These are phyloP conservation scores for Solanum corneliomulleri DNA, from an alignment of 257 asterid genomes.

Conservation along the genomic window DNA sequence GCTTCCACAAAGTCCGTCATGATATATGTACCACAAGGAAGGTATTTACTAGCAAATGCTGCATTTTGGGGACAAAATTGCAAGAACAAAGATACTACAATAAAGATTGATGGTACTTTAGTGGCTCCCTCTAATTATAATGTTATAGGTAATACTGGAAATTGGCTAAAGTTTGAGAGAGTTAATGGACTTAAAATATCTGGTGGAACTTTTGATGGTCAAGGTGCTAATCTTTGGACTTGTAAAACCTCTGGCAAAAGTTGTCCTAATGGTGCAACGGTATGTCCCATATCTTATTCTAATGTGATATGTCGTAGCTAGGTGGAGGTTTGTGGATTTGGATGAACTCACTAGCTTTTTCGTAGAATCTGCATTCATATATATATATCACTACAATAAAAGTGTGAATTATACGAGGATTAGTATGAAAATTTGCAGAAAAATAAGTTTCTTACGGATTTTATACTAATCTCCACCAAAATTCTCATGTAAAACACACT, in stretches of 20 bases:
- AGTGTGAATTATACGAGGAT: too few relatives aligned
- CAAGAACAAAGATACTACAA: neutral
- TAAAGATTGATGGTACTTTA: constrained; percentile 4
- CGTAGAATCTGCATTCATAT: too few relatives aligned
- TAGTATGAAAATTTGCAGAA: too few relatives aligned
- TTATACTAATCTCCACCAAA: too few relatives aligned
- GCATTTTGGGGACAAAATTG: neutral
- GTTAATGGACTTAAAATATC: neutral
- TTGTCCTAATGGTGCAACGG: constrained; percentile 7
- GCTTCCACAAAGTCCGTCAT: neutral
- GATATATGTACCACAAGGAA: constrained; percentile 7
- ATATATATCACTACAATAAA: too few relatives aligned
- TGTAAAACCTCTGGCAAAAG: constrained; percentile 2
- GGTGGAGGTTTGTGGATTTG: neutral
- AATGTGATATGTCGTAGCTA: neutral
- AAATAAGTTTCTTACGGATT: too few relatives aligned
- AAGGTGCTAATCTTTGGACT: constrained; percentile 4
- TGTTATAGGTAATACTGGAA: neutral
- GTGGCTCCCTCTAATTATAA: constrained; percentile 4
- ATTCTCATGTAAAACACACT: too few relatives aligned
- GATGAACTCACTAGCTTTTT: neutral
- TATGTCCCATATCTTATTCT: neutral
- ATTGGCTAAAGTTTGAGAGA: constrained; percentile 6
- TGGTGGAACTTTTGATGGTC: constrained; percentile 10
- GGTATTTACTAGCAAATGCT: neutral